Evolutionary conservation across 2,329 filamentous ascomycete species (phyloP).

Genomic region (Nakataea oryzae): DNA sequence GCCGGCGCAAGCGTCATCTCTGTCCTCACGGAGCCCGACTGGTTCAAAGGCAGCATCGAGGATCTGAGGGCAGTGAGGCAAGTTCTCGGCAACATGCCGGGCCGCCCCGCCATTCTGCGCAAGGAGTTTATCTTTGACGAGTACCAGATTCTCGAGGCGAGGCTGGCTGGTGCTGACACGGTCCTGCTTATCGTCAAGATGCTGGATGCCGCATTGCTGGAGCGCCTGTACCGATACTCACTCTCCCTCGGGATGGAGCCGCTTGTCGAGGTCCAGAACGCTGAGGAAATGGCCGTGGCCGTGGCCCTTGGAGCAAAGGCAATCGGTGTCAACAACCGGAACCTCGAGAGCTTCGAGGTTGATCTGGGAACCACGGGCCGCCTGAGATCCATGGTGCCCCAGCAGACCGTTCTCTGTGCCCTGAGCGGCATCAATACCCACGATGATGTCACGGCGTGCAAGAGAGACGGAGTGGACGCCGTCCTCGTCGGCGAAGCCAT

Average conservation of each 20-base stretch:
- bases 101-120: constrained; percentile 80
- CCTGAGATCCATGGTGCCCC: constrained; percentile 75
- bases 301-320: constrained; percentile 79
- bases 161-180: constrained; percentile 74
- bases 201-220: constrained; percentile 67
- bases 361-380: constrained; percentile 87
- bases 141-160: constrained; percentile 93
- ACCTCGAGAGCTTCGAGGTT: constrained; percentile 92
- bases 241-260: constrained; percentile 92
- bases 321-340: constrained; percentile 96
- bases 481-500: constrained; percentile 92
- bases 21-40: constrained; percentile 95
- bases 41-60: constrained; percentile 98
- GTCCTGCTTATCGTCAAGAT: constrained; percentile 97
- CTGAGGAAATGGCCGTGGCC: constrained; percentile 83
- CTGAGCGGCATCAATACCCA: constrained; percentile 88
- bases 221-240: constrained; percentile 78
- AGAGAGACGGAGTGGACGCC: constrained; percentile 81
- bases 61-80: constrained; percentile 81
- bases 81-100: constrained; percentile 81
- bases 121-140: constrained; percentile 98
- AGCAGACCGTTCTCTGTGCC: constrained; percentile 81
- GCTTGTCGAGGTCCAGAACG: constrained; percentile 90
- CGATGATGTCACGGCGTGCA: constrained; percentile 79
- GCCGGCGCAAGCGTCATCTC: constrained; percentile 96